A percentile compares a stretch with the other conserved stretches of the same genome.
Evolutionary conservation across 192 early-diverging fungal genomes (phyloP).

Genomic region (Rhizoclosmatium globosum): DNA sequence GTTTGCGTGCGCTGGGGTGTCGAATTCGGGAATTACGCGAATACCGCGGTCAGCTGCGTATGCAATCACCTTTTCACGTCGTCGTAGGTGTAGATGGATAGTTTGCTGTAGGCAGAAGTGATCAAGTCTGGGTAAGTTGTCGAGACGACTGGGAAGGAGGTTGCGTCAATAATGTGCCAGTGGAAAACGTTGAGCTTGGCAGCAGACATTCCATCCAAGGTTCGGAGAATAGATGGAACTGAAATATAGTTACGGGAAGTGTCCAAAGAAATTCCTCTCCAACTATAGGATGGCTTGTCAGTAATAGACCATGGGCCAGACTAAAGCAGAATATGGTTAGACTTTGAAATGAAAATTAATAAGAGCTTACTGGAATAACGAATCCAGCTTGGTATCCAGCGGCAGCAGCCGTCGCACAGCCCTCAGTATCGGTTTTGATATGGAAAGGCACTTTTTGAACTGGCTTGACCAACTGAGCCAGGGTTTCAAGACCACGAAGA

Average conservation of each 20-base stretch:
- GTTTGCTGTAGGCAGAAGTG: slow-evolving; percentile 8
- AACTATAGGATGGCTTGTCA: slow-evolving; percentile 23
- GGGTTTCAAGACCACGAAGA: slow-evolving; percentile 74
- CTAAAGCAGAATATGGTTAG: neutral
- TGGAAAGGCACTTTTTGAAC: neutral
- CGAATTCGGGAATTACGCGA: slow-evolving; percentile 89
- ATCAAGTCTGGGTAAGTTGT: slow-evolving; percentile 13
- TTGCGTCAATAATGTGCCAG: slow-evolving; percentile 55
- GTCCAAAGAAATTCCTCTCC: slow-evolving; percentile 48
- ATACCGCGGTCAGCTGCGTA: slow-evolving; percentile 80
- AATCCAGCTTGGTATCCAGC: slow-evolving; percentile 24
- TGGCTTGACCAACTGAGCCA: slow-evolving; percentile 68
- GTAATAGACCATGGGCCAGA: slow-evolving; percentile 8
- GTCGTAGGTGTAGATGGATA: slow-evolving; percentile 58
- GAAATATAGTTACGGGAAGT: slow-evolving; percentile 48
- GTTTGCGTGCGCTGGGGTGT: slow-evolving; percentile 46
- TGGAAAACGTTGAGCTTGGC: slow-evolving; percentile 40
- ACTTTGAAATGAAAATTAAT: neutral
- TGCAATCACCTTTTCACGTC: slow-evolving; percentile 75
- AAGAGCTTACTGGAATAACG: slow-evolving; percentile 7
- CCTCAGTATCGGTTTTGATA: slow-evolving; percentile 70
- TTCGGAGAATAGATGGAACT: slow-evolving; percentile 35
- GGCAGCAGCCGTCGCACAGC: neutral
- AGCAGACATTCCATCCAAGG: slow-evolving; percentile 35
- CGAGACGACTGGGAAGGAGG: slow-evolving; percentile 18